Conservation (phyloP, 2,329 filamentous ascomycete genomes). For the Paecilomyces sp. region DNA sequence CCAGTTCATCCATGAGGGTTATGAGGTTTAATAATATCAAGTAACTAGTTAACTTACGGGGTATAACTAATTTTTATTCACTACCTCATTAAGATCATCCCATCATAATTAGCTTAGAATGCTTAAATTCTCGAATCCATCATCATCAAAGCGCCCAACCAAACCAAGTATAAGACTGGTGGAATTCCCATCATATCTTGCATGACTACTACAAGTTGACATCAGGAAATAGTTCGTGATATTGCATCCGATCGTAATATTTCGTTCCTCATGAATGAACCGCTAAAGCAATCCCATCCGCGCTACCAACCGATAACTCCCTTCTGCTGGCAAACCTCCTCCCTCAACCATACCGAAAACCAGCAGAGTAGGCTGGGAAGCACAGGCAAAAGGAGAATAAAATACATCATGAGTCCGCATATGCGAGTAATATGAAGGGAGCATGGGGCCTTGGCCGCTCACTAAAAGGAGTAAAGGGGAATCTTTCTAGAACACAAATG, state of each 20-base stretch:
- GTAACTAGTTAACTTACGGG: too few species aligned
- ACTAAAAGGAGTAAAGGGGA: conserved; percentile 1
- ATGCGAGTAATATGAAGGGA: background rate
- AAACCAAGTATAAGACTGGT: too few species aligned
- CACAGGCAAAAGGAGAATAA: conserved; percentile 2
- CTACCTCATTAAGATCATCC: too few species aligned
- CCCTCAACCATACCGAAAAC: background rate
- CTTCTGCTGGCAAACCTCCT: background rate
- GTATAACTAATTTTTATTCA: too few species aligned
- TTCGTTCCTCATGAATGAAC: conserved; percentile 4
- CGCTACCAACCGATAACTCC: background rate
- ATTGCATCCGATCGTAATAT: conserved; percentile 6
- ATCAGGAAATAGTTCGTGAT: background rate
- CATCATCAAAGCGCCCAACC: background rate
- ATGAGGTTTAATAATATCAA: too few species aligned
- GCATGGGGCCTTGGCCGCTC: background rate
- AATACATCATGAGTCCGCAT: conserved; percentile 9
- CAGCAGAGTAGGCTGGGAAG: background rate
- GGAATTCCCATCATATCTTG: too few species aligned
- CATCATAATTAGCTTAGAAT: too few species aligned
- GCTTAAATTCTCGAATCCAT: background rate
- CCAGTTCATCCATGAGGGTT: too few species aligned
- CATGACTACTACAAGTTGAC: background rate
- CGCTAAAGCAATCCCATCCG: conserved; percentile 4
- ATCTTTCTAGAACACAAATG: conserved; percentile 9